Evolutionary conservation across 352 stramenopile species (phyloP), one percentile per base, ranked within the genome.

Genomic region (Phytophthora megakarya): DNA sequence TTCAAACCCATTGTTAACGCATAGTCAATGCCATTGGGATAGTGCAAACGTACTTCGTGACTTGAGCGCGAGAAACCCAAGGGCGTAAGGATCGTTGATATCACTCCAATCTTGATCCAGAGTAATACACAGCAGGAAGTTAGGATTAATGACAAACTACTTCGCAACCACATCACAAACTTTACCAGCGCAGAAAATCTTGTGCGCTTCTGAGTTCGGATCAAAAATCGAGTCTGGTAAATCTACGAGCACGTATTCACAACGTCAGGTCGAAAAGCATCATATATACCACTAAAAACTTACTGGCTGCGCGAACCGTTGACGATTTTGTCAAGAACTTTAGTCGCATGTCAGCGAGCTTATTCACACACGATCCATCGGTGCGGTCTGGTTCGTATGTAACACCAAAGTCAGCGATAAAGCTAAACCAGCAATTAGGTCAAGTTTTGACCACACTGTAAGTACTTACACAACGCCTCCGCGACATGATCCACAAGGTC

Each of bases 131-230:
- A 43, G 3, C n/a, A 28, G n/a, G 7, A 22, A 32, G 46, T 25
- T 40, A 59, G 48, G 8, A 35, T 32, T 32, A 32, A 5, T 48
- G 18, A 38, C 16, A 42, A 21, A 2, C 13, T n/a, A 13, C 2
- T 33, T 47, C 40, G 5, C 16, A 39, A 7, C 16, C 50, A 11
- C 15, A 18, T 35, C 3, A 39, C 22, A 39, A 30, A 42, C n/a
- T 30, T 52, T 47, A 92, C 84, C 72, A 50, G 84, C 67, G 13
- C 62, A 81, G 47, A 93, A 93, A 39, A 91, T 83, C 52, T 89
- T 90, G 72, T 90, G 61, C 15, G 78, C 78, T 35, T 78, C 65
- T 3, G 84, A 90, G 0, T 43, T 57, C n/a, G 67, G 37, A 42
- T 93, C 76, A 55, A 77, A 89, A 40, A 92, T 66, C 11, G 68